Conservation (phyloP, 1,284 basidiomycete species). For the Puccinia sorghi region DNA sequence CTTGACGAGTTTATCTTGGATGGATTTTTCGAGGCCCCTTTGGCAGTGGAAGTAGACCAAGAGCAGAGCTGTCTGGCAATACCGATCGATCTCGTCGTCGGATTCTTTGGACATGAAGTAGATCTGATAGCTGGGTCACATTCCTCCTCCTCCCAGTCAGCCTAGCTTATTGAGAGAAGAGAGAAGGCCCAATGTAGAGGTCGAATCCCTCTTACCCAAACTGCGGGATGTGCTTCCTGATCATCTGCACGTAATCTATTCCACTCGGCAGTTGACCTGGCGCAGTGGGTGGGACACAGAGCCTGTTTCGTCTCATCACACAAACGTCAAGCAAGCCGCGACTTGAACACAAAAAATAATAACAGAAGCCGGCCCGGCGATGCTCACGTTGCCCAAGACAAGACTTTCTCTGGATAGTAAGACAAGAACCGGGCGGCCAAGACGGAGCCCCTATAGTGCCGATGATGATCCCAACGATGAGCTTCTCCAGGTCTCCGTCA, state of each 20-base stretch:
- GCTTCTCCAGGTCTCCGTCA: neutral
- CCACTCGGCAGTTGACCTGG: neutral
- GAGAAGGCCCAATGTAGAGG: neutral
- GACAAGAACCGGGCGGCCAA: constrained; percentile 29
- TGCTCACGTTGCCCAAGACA: constrained; percentile 35
- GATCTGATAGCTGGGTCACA: constrained; percentile 29
- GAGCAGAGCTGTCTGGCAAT: constrained; percentile 1
- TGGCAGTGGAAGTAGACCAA: constrained; percentile 26
- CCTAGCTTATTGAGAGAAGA: neutral
- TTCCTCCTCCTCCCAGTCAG: neutral
- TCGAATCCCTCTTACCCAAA: constrained; percentile 18
- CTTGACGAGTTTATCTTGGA: neutral
- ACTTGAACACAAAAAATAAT: neutral
- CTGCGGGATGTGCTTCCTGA: constrained; percentile 22
- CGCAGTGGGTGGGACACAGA: constrained; percentile 35
- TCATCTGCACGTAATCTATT: constrained; percentile 7
- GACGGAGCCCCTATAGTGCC: constrained; percentile 17
- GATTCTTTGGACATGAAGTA: constrained; percentile 32
- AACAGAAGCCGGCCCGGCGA: neutral
- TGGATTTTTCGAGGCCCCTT: neutral
- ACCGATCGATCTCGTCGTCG: neutral
- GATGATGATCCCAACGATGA: neutral
- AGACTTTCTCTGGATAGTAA: constrained; percentile 29
- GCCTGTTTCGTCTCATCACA: neutral
- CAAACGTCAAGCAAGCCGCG: neutral